phyloP scores from a whole-genome alignment of 1,139 yeast genomes.

The Geotrichum reessii region DNA sequence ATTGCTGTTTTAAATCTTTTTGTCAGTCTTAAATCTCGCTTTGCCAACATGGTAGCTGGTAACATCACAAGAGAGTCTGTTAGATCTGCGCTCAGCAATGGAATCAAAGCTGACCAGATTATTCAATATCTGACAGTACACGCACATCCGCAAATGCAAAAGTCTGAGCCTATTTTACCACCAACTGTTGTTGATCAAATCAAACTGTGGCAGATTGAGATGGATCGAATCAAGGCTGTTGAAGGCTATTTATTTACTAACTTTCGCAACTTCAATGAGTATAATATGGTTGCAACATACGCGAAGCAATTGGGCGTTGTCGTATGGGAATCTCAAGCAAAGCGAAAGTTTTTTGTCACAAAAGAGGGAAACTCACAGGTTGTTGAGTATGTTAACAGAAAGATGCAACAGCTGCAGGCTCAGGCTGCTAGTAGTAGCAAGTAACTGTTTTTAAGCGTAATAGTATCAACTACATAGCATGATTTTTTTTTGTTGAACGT shows the following conservation, averaged over 20 bases:
- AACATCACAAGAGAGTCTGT: slow-evolving; percentile 89
- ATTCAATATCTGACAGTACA: slow-evolving; percentile 83
- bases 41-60: slow-evolving; percentile 89
- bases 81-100: slow-evolving; percentile 73
- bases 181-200: slow-evolving; percentile 96
- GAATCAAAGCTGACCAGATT: slow-evolving; percentile 93
- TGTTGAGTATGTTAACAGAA: slow-evolving; percentile 76
- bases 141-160: slow-evolving; percentile 89
- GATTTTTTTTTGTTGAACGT: neutral
- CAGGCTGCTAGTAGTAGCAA: neutral
- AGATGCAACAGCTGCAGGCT: slow-evolving; percentile 25
- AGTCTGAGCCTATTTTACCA: slow-evolving; percentile 52
- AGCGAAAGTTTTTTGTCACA: slow-evolving; percentile 68
- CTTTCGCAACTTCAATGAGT: slow-evolving; percentile 72
- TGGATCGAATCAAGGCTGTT: slow-evolving; percentile 84
- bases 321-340: slow-evolving; percentile 72
- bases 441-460: neutral
- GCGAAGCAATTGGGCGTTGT: slow-evolving; percentile 90
- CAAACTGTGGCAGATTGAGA: slow-evolving; percentile 89
- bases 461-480: neutral
- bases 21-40: slow-evolving; percentile 77
- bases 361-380: slow-evolving; percentile 85
- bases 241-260: slow-evolving; percentile 88
- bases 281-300: slow-evolving; percentile 62
- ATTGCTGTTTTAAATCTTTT: slow-evolving; percentile 86